Conservation (phyloP, 2,329 filamentous ascomycete genomes). For the Cercospora beticola region DNA sequence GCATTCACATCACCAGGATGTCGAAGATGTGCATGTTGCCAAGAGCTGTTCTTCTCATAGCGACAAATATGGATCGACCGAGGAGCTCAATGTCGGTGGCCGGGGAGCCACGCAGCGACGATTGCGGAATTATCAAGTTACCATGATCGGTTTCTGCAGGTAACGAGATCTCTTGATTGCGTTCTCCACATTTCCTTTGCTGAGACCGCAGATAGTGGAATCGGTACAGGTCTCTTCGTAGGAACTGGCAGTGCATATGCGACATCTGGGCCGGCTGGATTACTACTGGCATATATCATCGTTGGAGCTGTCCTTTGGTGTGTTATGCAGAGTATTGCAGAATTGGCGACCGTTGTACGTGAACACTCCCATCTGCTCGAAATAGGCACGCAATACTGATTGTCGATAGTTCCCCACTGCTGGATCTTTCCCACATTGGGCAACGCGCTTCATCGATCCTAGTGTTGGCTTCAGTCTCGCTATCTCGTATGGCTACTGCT, state of each 20-base stretch:
- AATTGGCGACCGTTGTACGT: constrained; percentile 29
- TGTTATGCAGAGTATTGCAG: constrained; percentile 36
- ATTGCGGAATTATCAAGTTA: constrained; percentile 26
- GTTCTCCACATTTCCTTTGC: not conserved
- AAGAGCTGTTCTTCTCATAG: not conserved
- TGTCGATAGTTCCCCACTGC: constrained; percentile 25
- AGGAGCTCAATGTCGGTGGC: constrained; percentile 22
- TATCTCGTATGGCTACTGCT: constrained; percentile 37
- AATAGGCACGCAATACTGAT: not conserved
- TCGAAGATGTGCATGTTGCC: not conserved
- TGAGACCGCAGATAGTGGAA: not conserved
- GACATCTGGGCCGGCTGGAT: constrained; percentile 49
- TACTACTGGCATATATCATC: constrained; percentile 45
- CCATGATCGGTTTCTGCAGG: constrained; percentile 26
- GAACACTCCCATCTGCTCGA: not conserved
- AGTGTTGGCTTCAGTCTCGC: constrained; percentile 38
- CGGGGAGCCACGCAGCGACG: constrained; percentile 24
- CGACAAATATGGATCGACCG: not conserved
- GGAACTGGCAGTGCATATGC: constrained; percentile 49
- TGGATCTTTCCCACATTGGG: constrained; percentile 35
- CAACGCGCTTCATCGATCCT: constrained; percentile 37
- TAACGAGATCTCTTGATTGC: not conserved
- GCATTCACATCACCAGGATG: not conserved
- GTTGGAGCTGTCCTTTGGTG: constrained; percentile 35
- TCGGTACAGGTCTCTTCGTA: constrained; percentile 55